Evolutionary conservation across 192 early-diverging fungal species (phyloP).

Genomic region (Coemansia sp.): DNA sequence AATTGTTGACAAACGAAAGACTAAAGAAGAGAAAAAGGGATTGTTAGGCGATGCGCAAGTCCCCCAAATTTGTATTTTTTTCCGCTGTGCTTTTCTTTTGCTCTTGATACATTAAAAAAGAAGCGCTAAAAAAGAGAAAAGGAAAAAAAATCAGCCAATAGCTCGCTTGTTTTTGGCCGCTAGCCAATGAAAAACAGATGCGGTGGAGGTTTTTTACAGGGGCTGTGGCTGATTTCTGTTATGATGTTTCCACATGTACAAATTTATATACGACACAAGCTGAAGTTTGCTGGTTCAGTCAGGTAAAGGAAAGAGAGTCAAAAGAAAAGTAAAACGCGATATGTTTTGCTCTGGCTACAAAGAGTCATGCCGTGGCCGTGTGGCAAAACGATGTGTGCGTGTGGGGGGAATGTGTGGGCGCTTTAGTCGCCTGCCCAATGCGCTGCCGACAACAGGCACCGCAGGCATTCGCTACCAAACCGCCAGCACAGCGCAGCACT

Average conservation of each 20-base stretch:
- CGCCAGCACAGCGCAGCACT: background rate
- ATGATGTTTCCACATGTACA: background rate
- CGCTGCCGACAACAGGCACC: background rate
- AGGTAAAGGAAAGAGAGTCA: background rate
- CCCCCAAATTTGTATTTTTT: slow-evolving; percentile 2
- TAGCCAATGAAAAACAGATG: slow-evolving; percentile 1
- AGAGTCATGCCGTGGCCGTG: background rate
- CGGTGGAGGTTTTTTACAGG: slow-evolving; percentile 48
- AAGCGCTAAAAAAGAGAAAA: background rate
- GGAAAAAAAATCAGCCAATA: background rate
- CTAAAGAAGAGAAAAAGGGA: background rate
- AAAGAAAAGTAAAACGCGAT: background rate
- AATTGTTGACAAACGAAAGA: background rate
- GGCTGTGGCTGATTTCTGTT: slow-evolving; percentile 2
- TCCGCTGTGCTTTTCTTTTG: background rate
- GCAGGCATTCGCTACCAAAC: slow-evolving; percentile 2
- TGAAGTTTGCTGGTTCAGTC: background rate
- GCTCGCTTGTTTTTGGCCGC: slow-evolving; percentile 4
- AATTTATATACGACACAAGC: no score
- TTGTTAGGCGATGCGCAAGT: background rate
- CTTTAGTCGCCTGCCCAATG: slow-evolving; percentile 3
- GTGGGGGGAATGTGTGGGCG: background rate
- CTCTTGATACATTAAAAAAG: background rate
- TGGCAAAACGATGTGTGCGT: background rate
- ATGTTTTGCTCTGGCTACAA: background rate